Evolutionary conservation across 129 eudicot genomes (phyloP).

Genomic region (Tagetes erecta): DNA sequence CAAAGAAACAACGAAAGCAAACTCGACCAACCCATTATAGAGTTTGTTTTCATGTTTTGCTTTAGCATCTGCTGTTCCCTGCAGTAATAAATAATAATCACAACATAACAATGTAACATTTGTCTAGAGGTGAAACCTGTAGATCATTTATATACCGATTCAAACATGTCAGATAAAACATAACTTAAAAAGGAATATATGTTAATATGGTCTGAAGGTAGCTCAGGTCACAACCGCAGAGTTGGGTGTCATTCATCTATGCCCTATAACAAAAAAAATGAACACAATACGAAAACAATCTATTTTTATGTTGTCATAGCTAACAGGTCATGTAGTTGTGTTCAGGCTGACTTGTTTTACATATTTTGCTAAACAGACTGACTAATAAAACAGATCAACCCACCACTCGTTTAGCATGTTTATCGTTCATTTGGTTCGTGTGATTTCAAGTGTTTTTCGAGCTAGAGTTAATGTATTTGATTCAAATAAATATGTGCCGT

Average conservation of each 20-base stretch:
- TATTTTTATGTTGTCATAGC: too few relatives aligned
- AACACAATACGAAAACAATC: too few relatives aligned
- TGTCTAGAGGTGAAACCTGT: not conserved
- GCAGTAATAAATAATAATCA: constrained; percentile 30
- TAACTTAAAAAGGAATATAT: not conserved
- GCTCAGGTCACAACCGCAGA: too few relatives aligned
- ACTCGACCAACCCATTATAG: constrained; percentile 68
- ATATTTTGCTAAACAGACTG: not conserved
- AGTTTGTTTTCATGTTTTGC: constrained; percentile 58
- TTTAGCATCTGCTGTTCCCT: constrained; percentile 72
- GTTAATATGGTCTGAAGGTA: too few relatives aligned
- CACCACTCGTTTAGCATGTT: not conserved
- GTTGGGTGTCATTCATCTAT: too few relatives aligned
- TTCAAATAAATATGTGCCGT: not conserved
- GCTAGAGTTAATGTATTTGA: not conserved
- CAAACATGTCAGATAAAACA: not conserved
- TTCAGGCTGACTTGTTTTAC: not conserved
- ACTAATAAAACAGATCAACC: not conserved
- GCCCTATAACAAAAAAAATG: too few relatives aligned
- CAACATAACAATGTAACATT: not conserved
- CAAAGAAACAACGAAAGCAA: constrained; percentile 59
- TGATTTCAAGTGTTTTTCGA: not conserved
- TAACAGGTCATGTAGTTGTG: too few relatives aligned
- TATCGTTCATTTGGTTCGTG: not conserved
- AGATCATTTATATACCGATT: not conserved